Evolutionary conservation across 768 basidiomycete species (phyloP), one percentile per base, ranked within the genome.

Genomic region (Piloderma croceum): DNA sequence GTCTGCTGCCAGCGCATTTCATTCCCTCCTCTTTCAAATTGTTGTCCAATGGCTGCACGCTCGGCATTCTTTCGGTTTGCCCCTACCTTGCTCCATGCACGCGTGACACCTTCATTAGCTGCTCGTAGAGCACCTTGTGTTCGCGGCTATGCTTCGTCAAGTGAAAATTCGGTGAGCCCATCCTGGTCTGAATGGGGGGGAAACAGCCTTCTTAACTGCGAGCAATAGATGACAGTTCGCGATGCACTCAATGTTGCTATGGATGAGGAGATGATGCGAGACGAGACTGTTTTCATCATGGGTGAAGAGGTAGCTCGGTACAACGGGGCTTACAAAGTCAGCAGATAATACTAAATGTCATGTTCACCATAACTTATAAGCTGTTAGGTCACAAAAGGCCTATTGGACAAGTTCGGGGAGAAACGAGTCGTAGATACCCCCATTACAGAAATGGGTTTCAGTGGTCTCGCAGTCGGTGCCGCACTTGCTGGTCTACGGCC

Each of bases 281-380:
- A 99, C 64, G 88, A 93, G 61, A 83, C 71, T 24, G 96, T 99
- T 31, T 99, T 94, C 66, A 68, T 99, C 54, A 64, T 99, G 47
- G 96, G 96, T 44, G 96, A 99, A 67, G 96, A 99, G 61, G 96
- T 99, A 45, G 94, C 94, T 36, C 81, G 90, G 52, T 99, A 99
- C 72, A 97, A 99, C 60, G 90, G 90, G 65, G 91, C 91, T 48
- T 93, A 92, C 79, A 92, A 92, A 77, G 89, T 87, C 46, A 44
- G 57, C 58, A 38, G 10, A 31, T 34, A 29, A n/a, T 34, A 38
- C 23, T 43, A 36, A 25, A 25, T 22, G 32, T 31, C 41, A 44
- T 27, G 17, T 21, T 19, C 7, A 33, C 41, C 31, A 15, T 5
- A 25, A 24, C 43, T 32, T 51, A 48, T 56, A 47, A 36, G 43